These are phyloP conservation scores for Xerophyta viscosa DNA, from an alignment of 106 monocot species.

Conservation along the genomic window DNA sequence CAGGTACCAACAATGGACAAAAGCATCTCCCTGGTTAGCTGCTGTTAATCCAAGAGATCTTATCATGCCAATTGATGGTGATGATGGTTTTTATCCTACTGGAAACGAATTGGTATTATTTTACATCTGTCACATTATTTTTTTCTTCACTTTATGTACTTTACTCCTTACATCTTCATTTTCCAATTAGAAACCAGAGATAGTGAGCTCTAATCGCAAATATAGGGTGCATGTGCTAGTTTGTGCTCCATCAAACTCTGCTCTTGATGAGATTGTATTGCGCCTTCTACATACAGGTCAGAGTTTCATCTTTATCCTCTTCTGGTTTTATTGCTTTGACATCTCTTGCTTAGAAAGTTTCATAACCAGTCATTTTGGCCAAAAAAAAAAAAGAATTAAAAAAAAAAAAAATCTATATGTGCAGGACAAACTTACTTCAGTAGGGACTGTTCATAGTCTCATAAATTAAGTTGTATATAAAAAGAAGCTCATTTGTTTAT, in stretches of 20 bases:
- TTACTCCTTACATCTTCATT: conserved; percentile 4
- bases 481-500: too few species aligned
- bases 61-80: conserved; percentile 71
- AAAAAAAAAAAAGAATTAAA: too few species aligned
- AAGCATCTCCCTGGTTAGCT: conserved; percentile 86
- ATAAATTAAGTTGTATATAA: too few species aligned
- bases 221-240: conserved; percentile 94
- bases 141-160: background rate
- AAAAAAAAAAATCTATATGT: too few species aligned
- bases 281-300: conserved; percentile 76
- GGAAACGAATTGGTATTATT: conserved; percentile 76
- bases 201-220: conserved; percentile 79
- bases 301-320: background rate
- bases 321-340: too few species aligned
- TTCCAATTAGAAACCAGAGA: conserved; percentile 71
- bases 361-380: too few species aligned
- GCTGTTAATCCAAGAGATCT: conserved; percentile 76
- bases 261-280: conserved; percentile 96
- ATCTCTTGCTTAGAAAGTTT: too few species aligned
- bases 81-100: conserved; percentile 83
- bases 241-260: conserved; percentile 99
- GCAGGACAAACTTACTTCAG: too few species aligned
- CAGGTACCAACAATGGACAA: conserved; percentile 68
- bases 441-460: too few species aligned
- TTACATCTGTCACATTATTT: conserved; percentile 2